Evolutionary conservation across 108 stramenopile genomes (phyloP), one percentile per base, ranked within the genome.

Genomic region (Cyclotella atomus): DNA sequence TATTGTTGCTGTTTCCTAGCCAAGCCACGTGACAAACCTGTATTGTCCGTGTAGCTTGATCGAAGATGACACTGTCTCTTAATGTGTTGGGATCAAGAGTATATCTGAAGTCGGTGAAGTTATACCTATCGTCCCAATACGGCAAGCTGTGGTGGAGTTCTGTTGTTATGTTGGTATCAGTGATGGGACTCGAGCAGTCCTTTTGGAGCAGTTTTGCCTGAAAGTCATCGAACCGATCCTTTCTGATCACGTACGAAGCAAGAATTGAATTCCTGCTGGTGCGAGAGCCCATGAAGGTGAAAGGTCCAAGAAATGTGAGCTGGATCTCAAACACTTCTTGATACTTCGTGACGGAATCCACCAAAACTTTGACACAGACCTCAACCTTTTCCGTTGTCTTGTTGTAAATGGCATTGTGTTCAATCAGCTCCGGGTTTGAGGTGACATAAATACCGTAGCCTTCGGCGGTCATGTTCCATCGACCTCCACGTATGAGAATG

Each of bases 11-110:
- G 14, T 30, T 7, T 19, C 10, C 10, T 32, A 30, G n/a, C 29
- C 29, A 4, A 14, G 32, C 29, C 10, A 8, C 30, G 10, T 29
- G 29, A 32, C 56, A 28, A 32, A 57, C 56, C 12, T 57, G 29
- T 16, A 57, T 49, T 49, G 9, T 4, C 9, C 16, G n/a, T n/a
- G 9, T 49, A 4, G 9, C 16, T n/a, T 49, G 16, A 19, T 49
- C n/a, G 47, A 49, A 49, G 9, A 49, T n/a, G 4, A 49, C 47
- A n/a, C 47, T 49, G n/a, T 49, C n/a, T n/a, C 47, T 49, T 49
- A 19, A 9, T 12, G 47, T 49, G 4, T 9, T 17, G 4, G 47
- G 47, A n/a, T 49, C 47, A n/a, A 49, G 47, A 17, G 47, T 49
- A n/a, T 49, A 49, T 9, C 4, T 49, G 47, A 49, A 49, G 9